Conservation (phyloP, 2,329 filamentous ascomycete genomes). For the Pseudofabraea citricarpa region DNA sequence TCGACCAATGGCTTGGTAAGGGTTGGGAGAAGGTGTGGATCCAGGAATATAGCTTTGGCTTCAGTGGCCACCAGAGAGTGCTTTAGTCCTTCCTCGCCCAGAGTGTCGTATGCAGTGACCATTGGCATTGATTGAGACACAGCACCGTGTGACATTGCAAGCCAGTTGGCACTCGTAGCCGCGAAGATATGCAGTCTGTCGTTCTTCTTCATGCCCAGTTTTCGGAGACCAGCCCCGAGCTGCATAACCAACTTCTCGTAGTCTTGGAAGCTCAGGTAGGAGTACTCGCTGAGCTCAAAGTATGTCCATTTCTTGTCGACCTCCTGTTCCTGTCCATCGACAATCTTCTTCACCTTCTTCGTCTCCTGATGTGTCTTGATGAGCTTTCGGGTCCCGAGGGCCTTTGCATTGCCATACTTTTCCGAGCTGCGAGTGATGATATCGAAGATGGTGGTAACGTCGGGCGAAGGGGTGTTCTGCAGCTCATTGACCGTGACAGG, state of each 20-base stretch:
- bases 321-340: constrained; percentile 74
- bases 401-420: constrained; percentile 60
- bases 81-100: constrained; percentile 77
- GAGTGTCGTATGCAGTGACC: constrained; percentile 91
- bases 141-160: constrained; percentile 73
- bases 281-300: constrained; percentile 77
- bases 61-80: constrained; percentile 81
- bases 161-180: constrained; percentile 69
- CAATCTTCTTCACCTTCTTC: constrained; percentile 85
- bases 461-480: constrained; percentile 46
- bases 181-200: constrained; percentile 77
- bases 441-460: constrained; percentile 69
- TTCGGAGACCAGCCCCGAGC: constrained; percentile 65
- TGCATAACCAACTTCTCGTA: constrained; percentile 67
- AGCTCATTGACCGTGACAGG: constrained; percentile 52
- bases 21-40: constrained; percentile 69
- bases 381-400: constrained; percentile 66
- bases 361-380: constrained; percentile 75
- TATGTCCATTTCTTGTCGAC: constrained; percentile 87
- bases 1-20: constrained; percentile 51
- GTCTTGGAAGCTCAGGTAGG: constrained; percentile 72
- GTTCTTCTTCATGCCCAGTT: constrained; percentile 64
- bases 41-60: constrained; percentile 79
- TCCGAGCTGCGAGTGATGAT: constrained; percentile 64
- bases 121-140: constrained; percentile 84